Percentiles rank a stretch among this genome's conserved stretches.
phyloP scores from a whole-genome alignment of 2,329 filamentous ascomycete species.

The Aspergillus vadensis region DNA sequence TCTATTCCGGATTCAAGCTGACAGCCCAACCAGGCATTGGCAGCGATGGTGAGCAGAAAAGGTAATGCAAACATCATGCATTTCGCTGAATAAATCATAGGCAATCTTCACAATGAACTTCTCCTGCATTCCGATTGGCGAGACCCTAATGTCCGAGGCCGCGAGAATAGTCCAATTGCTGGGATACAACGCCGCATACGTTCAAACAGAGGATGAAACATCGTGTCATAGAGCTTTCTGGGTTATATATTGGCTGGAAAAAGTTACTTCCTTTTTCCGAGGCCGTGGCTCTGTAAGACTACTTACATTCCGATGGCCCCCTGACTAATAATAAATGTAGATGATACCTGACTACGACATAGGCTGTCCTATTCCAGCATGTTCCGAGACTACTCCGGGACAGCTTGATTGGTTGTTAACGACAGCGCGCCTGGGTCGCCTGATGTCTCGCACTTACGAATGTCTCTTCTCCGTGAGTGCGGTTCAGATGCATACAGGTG shows the following conservation, averaged over 20 bases:
- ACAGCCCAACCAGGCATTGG: constrained; percentile 23
- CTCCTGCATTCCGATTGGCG: constrained; percentile 38
- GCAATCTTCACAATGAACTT: constrained; percentile 40
- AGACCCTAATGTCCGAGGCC: constrained; percentile 37
- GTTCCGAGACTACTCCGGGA: constrained; percentile 35
- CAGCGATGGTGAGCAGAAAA: constrained; percentile 25
- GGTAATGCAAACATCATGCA: too few relatives aligned
- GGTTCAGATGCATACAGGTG: constrained; percentile 19
- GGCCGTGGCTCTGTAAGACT: constrained; percentile 35
- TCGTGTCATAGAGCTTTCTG: constrained; percentile 39
- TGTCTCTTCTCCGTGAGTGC: constrained; percentile 41
- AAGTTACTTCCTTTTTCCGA: constrained; percentile 35
- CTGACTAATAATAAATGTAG: constrained; percentile 20
- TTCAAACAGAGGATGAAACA: constrained; percentile 15
- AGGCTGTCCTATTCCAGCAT: constrained; percentile 37
- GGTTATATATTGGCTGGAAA: constrained; percentile 46
- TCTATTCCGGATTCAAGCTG: background rate
- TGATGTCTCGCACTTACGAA: constrained; percentile 38
- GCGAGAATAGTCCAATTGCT: constrained; percentile 37
- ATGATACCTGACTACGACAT: constrained; percentile 43
- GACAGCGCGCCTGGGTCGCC: constrained; percentile 32
- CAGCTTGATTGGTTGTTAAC: constrained; percentile 41
- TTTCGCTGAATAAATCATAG: constrained; percentile 18
- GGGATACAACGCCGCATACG: constrained; percentile 32
- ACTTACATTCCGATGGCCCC: too few relatives aligned